Conservation (phyloP, 1,284 basidiomycete species). For the Kwoniella shivajii region DNA sequence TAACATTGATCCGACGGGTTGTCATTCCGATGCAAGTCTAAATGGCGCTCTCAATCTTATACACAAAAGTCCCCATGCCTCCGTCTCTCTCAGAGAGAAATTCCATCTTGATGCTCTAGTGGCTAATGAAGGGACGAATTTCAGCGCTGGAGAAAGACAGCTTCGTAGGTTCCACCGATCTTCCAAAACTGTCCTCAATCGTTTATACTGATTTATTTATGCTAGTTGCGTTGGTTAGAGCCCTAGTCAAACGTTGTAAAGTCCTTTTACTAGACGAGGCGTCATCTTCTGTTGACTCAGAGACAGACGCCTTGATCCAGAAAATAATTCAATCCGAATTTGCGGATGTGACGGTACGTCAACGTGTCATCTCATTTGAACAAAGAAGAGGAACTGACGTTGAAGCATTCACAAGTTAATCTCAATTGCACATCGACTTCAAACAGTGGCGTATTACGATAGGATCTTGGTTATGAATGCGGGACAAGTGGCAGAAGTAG, state of each 20-base stretch:
- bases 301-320: conserved; percentile 74
- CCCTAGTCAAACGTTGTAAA: conserved; percentile 67
- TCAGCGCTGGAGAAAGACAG: conserved; percentile 59
- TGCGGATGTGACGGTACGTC: conserved; percentile 43
- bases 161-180: conserved; percentile 26
- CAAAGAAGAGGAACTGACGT: not conserved
- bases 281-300: conserved; percentile 66
- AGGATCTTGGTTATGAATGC: conserved; percentile 50
- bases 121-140: conserved; percentile 37
- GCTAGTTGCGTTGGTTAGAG: conserved; percentile 65
- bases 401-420: conserved; percentile 53
- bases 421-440: conserved; percentile 73
- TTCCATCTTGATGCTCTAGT: conserved; percentile 63
- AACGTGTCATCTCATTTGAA: not conserved
- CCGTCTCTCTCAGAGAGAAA: conserved; percentile 52
- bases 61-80: conserved; percentile 18
- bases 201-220: not conserved
- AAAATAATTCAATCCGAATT: conserved; percentile 73
- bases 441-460: conserved; percentile 64
- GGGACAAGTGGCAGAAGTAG: conserved; percentile 39
- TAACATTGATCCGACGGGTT: conserved; percentile 56
- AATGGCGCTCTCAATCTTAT: conserved; percentile 58
- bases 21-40: conserved; percentile 60
- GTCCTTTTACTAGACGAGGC: conserved; percentile 65
- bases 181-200: not conserved